Evolutionary conservation across 202 grass and related monocot species (phyloP), one percentile per base, ranked within the genome.

Genomic region (Miscanthus sacchariflorus): DNA sequence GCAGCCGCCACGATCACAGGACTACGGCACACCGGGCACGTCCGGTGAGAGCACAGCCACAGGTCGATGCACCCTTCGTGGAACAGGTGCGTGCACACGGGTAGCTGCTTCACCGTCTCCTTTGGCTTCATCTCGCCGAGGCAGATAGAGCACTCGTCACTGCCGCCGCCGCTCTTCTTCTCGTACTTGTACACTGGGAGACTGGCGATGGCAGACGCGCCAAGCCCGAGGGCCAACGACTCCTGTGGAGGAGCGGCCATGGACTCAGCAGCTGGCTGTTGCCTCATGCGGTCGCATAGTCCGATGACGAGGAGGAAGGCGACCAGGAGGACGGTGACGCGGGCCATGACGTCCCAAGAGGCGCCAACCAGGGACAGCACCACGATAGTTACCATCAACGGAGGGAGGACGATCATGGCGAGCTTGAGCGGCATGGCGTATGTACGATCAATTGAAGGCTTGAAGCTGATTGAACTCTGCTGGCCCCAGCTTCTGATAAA

Each of bases 141-240:
- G 82, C 91, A 93, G 56, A 93, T 79, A 1, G 88, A 80, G 79
- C 91, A 93, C 48, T 86, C 23, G 15, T 90, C 88, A 7, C 6
- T 72, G 19, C 2, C 13, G 40, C 19, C 28, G 25, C 42, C 63
- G 15, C n/a, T 5, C 49, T 18, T 50, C 25, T 89, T 75, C 70
- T 89, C 64, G 78, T 87, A 86, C 79, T 0, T 38, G 73, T 90
- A 90, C 30, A 19, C 17, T 0, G 84, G 84, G 4, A 86, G 63
- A 49, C 14, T 10, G 28, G 83, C 71, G 77, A 90, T 70, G 25
- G 5, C 77, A 5, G 48, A 43, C 15, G 35, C 15, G 38, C 3
- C 50, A 4, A 78, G 33, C 30, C 76, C 76, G 18, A 59, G 50
- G 1, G 69, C 68, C 58, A 13, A 42, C 52, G 54, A 61, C 42